Conservation (phyloP, 768 basidiomycete genomes). For the Podaxis rugospora region DNA sequence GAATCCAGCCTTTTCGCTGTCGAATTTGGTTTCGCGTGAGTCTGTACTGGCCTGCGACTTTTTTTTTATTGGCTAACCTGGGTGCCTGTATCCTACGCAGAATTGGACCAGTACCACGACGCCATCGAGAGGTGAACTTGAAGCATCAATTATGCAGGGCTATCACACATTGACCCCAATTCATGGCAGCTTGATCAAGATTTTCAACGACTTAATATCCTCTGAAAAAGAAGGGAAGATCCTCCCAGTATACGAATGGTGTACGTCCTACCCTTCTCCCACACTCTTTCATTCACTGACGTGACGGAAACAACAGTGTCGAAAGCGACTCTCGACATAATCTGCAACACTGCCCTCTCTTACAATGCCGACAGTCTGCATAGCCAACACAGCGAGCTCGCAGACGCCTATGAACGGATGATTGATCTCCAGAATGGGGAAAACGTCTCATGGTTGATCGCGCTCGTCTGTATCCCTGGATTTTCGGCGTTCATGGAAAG, state of each 20-base stretch:
- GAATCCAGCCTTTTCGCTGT: slow-evolving; percentile 43
- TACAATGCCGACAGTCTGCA: slow-evolving; percentile 42
- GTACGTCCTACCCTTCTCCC: slow-evolving; percentile 23
- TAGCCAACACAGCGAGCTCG: slow-evolving; percentile 42
- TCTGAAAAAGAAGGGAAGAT: slow-evolving; percentile 20
- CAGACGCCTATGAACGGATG: slow-evolving; percentile 41
- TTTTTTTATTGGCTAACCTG: background rate
- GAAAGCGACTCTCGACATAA: slow-evolving; percentile 50
- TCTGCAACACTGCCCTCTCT: slow-evolving; percentile 46
- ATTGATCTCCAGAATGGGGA: slow-evolving; percentile 35
- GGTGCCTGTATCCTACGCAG: slow-evolving; percentile 17
- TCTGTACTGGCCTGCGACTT: background rate
- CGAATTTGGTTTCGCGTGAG: slow-evolving; percentile 20
- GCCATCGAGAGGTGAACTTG: slow-evolving; percentile 37
- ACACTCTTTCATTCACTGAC: background rate
- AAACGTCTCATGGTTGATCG: background rate
- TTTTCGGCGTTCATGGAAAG: background rate
- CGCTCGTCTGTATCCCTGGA: slow-evolving; percentile 20
- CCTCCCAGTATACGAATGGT: slow-evolving; percentile 39
- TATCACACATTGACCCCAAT: background rate
- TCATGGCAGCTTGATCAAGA: slow-evolving; percentile 24
- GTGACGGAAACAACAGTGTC: slow-evolving; percentile 28
- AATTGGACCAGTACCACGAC: slow-evolving; percentile 47
- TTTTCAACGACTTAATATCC: slow-evolving; percentile 28
- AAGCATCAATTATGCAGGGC: background rate